A percentile compares a stretch with the other conserved stretches of the same genome.
These are phyloP conservation scores for Lablab purpureus DNA, from an alignment of 306 rosid genomes.

Conservation along the genomic window DNA sequence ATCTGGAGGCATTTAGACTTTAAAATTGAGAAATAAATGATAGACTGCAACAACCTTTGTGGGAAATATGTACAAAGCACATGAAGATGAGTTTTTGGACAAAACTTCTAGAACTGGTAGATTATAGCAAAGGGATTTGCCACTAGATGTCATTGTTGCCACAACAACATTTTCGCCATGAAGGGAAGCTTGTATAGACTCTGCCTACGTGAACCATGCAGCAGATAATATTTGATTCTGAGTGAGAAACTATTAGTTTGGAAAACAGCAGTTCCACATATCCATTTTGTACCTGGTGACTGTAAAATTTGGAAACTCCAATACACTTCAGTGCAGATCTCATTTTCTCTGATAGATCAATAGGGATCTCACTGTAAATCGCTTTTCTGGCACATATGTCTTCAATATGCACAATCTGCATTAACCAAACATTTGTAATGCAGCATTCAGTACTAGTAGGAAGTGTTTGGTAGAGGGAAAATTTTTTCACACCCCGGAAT, in stretches of 20 bases:
- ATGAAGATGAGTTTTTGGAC: conserved; percentile 61
- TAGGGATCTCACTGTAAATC: conserved; percentile 61
- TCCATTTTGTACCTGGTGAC: conserved; percentile 79
- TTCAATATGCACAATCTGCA: conserved; percentile 88
- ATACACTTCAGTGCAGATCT: conserved; percentile 64
- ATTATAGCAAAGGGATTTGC: conserved; percentile 95
- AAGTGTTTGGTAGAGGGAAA: no score
- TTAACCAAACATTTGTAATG: conserved; percentile 42
- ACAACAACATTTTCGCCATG: conserved; percentile 79
- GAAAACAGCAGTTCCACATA: conserved; percentile 36
- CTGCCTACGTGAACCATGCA: conserved; percentile 59
- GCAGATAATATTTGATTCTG: conserved; percentile 37
- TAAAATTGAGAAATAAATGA: conserved; percentile 25
- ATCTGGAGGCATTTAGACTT: conserved; percentile 37
- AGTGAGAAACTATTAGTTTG: conserved; percentile 27
- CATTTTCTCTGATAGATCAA: conserved; percentile 67
- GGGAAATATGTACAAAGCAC: conserved; percentile 91
- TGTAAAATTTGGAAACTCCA: conserved; percentile 80
- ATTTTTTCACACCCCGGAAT: no score
- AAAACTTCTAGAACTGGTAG: conserved; percentile 79
- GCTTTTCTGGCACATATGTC: conserved; percentile 76
- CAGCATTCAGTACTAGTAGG: conserved; percentile 18
- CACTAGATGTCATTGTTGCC: conserved; percentile 96
- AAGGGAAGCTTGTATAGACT: conserved; percentile 80
- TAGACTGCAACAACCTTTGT: conserved; percentile 74